phyloP scores from a whole-genome alignment of 2,329 filamentous ascomycete species.

The Fusarium tanahbumbuense region DNA sequence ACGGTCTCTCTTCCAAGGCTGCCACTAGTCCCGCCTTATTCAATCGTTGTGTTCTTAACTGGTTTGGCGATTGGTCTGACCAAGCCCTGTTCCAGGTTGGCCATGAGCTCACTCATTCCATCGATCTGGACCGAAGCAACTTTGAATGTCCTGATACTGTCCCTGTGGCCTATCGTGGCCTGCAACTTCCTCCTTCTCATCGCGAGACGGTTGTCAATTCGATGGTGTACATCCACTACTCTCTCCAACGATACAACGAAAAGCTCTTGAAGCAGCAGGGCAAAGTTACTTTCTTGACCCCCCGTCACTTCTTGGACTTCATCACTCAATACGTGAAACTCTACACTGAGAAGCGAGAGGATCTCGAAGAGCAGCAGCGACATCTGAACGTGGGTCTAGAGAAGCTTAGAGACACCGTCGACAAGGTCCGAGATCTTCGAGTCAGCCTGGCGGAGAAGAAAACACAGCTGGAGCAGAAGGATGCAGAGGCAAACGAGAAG shows the following conservation, averaged over 20 bases:
- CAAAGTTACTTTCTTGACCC: constrained; percentile 91
- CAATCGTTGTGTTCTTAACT: constrained; percentile 99
- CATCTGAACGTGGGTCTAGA: constrained; percentile 98
- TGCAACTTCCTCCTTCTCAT: constrained; percentile 87
- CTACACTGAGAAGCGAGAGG: constrained; percentile 98
- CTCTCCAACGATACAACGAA: constrained; percentile 87
- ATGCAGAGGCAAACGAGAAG: constrained; percentile 96
- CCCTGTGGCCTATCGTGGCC: constrained; percentile 89
- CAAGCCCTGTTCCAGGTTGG: constrained; percentile 98
- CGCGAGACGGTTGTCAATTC: constrained; percentile 94
- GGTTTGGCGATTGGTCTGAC: constrained; percentile 99
- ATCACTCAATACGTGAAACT: constrained; percentile 97
- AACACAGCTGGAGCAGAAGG: constrained; percentile 90
- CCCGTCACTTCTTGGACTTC: constrained; percentile 97
- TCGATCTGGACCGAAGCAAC: constrained; percentile 90
- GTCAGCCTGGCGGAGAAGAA: constrained; percentile 95
- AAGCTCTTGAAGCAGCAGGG: constrained; percentile 92
- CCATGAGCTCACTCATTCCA: constrained; percentile 93
- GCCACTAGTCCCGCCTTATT: constrained; percentile 98
- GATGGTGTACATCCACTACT: constrained; percentile 99
- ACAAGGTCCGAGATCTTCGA: constrained; percentile 94
- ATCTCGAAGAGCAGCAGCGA: constrained; percentile 97
- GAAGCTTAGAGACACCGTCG: constrained; percentile 95
- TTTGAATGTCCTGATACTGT: constrained; percentile 91
- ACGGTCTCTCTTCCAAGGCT: constrained; percentile 93